phyloP scores from a whole-genome alignment of 371 early-diverging fungal genomes.

The Circinella umbellata region DNA sequence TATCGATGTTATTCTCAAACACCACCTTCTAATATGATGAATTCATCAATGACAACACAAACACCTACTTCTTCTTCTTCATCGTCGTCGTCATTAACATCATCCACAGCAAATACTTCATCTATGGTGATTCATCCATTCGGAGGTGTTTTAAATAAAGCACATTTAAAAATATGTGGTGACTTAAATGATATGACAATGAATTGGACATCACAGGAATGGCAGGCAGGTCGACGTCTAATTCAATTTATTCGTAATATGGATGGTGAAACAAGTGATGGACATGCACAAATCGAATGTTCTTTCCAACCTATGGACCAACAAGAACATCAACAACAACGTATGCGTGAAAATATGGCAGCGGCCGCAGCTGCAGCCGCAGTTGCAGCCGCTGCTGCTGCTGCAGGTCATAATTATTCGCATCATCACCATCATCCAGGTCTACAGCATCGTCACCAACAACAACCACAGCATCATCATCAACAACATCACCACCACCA shows the following conservation, averaged over 20 bases:
- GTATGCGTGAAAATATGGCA: constrained; percentile 21
- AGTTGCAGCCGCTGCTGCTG: constrained; percentile 21
- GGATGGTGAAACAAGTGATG: constrained; percentile 11
- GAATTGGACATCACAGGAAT: constrained; percentile 70
- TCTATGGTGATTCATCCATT: constrained; percentile 30
- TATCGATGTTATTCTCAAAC: constrained; percentile 7
- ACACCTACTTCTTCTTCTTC: not conserved
- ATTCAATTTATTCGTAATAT: constrained; percentile 71
- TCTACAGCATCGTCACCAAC: not conserved
- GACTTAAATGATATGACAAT: constrained; percentile 65
- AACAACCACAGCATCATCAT: not conserved
- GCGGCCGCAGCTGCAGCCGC: constrained; percentile 25
- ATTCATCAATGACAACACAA: not conserved
- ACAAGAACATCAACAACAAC: constrained; percentile 27
- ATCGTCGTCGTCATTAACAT: not conserved
- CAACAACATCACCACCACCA: not conserved
- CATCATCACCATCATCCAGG: not conserved
- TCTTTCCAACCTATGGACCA: constrained; percentile 59
- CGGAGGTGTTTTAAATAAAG: constrained; percentile 68
- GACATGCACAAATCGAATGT: constrained; percentile 29
- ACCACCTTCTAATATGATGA: not conserved
- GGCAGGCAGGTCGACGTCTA: constrained; percentile 66
- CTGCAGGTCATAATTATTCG: not conserved
- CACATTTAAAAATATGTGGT: constrained; percentile 67
- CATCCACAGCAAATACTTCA: not conserved